phyloP scores from a whole-genome alignment of 2,329 filamentous ascomycete species.

The Fusarium algeriense region DNA sequence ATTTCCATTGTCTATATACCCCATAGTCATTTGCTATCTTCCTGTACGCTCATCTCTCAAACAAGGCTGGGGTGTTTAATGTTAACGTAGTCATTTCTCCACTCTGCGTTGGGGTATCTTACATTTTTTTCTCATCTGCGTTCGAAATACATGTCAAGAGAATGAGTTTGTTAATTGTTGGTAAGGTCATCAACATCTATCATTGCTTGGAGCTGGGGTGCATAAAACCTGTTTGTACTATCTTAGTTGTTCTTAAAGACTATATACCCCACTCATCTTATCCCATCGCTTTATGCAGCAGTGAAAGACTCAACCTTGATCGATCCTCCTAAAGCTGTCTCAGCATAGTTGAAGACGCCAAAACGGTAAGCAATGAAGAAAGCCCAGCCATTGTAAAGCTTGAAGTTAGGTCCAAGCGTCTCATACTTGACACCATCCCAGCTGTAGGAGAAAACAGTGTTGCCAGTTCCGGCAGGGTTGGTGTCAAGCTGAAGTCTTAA shows the following conservation, averaged over 20 bases:
- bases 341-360: constrained; percentile 64
- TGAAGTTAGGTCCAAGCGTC: constrained; percentile 50
- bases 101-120: not conserved
- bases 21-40: fast-evolving
- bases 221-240: not conserved
- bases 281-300: constrained; percentile 4
- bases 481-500: constrained; percentile 43
- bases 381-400: constrained; percentile 57
- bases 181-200: not conserved
- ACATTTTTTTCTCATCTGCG: not conserved
- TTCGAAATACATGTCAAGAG: no score
- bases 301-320: constrained; percentile 36
- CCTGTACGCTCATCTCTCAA: fast-evolving
- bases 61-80: no score
- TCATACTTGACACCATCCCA: constrained; percentile 35
- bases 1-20: not conserved
- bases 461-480: constrained; percentile 37
- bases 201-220: not conserved
- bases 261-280: not conserved
- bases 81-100: not conserved
- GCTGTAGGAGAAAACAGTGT: constrained; percentile 38
- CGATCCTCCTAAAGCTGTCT: constrained; percentile 56
- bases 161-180: fast-evolving
- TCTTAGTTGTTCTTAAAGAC: not conserved
- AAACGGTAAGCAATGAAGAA: constrained; percentile 64